Conservation (phyloP, 179 eudicot species). For the Corrigiola litoralis region DNA sequence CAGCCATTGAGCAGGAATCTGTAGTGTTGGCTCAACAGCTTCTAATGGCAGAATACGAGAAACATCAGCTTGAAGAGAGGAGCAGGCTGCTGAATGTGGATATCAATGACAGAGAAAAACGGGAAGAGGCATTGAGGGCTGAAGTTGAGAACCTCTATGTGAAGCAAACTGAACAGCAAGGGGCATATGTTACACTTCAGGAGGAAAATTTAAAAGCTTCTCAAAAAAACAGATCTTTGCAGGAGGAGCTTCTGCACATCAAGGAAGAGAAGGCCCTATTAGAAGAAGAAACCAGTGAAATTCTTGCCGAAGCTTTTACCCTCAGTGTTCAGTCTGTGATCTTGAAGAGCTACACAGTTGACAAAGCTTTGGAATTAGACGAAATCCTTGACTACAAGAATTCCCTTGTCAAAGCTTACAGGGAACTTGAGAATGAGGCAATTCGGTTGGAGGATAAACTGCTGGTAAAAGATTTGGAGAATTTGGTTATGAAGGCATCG, state of each 20-base stretch:
- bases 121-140: conserved; percentile 35
- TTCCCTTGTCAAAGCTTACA: conserved; percentile 35
- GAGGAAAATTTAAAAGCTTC: conserved; percentile 30
- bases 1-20: conserved; percentile 43
- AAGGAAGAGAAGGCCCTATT: conserved; percentile 37
- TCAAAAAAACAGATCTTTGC: conserved; percentile 38
- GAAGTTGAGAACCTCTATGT: conserved; percentile 32
- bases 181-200: conserved; percentile 29
- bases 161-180: conserved; percentile 37
- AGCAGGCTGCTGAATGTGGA: conserved; percentile 45
- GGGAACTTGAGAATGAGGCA: conserved; percentile 46
- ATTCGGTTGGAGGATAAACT: conserved; percentile 36
- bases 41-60: conserved; percentile 36
- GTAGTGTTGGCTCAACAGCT: conserved; percentile 35
- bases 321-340: conserved; percentile 35
- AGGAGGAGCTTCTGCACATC: conserved; percentile 30
- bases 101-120: conserved; percentile 32
- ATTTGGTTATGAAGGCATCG: conserved; percentile 41
- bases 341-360: conserved; percentile 44
- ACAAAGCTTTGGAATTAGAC: conserved; percentile 44
- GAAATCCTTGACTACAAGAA: conserved; percentile 37
- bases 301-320: conserved; percentile 39
- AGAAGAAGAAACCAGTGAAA: conserved; percentile 43
- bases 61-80: conserved; percentile 35
- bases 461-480: conserved; percentile 54